Percentiles rank a stretch among this genome's conserved stretches.
Conservation (phyloP, 2,329 filamentous ascomycete species). For the Byssothecium circinans region DNA sequence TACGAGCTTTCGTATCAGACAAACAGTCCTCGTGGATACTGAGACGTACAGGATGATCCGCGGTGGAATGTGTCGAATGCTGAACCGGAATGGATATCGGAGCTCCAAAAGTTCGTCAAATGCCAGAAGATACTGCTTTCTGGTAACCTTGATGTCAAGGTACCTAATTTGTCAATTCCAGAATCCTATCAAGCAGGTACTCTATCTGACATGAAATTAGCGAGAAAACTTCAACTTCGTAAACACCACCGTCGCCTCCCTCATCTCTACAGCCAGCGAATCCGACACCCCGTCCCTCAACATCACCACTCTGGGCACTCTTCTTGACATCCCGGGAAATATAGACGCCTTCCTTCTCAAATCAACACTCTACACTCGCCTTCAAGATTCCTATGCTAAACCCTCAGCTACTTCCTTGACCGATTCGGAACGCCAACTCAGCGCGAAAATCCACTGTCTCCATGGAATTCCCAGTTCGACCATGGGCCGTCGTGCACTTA, state of each 20-base stretch:
- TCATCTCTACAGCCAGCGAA: conserved; percentile 35
- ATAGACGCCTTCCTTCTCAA: conserved; percentile 63
- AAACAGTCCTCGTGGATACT: conserved; percentile 7
- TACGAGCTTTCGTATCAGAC: conserved; percentile 36
- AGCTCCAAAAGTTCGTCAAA: conserved; percentile 34
- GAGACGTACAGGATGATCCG: conserved; percentile 44
- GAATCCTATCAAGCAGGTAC: not conserved
- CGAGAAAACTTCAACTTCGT: conserved; percentile 39
- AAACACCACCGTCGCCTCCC: conserved; percentile 46
- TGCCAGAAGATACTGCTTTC: conserved; percentile 51
- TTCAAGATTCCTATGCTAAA: conserved; percentile 1
- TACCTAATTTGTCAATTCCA: conserved; percentile 9
- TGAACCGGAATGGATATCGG: conserved; percentile 35
- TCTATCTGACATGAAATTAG: not conserved
- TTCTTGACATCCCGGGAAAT: conserved; percentile 53
- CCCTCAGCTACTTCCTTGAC: conserved; percentile 35
- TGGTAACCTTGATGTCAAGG: conserved; percentile 46
- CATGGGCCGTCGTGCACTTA: conserved; percentile 30
- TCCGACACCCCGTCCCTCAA: conserved; percentile 51
- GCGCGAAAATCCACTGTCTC: conserved; percentile 70
- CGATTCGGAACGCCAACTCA: conserved; percentile 59
- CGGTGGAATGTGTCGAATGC: conserved; percentile 25
- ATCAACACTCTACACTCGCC: conserved; percentile 59
- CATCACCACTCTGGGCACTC: conserved; percentile 37
- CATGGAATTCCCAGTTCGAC: conserved; percentile 63